Conservation (phyloP, 169 alveolate species). For the Theileria luwenshuni region DNA sequence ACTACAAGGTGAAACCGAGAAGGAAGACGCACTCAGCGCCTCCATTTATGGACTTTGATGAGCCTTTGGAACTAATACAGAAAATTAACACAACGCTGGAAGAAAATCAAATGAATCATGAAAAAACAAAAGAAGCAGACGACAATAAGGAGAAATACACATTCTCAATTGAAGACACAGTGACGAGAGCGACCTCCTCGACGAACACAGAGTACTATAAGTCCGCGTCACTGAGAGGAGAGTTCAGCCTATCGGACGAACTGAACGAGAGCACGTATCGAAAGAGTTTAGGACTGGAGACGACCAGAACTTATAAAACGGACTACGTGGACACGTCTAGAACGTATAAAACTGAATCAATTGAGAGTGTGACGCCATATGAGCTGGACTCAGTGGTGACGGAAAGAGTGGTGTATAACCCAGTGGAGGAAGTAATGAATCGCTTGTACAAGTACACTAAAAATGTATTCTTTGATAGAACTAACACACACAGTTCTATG, state of each 20-base stretch:
- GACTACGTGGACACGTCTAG: constrained; percentile 5
- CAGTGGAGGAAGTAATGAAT: constrained; percentile 20
- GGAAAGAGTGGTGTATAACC: not conserved
- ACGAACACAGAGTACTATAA: too few relatives aligned
- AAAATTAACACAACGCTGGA: constrained; percentile 15
- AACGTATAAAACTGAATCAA: not conserved
- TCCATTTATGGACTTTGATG: constrained; percentile 38
- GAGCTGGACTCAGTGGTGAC: not conserved
- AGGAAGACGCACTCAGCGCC: constrained; percentile 60
- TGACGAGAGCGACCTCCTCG: too few relatives aligned
- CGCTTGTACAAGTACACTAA: constrained; percentile 14
- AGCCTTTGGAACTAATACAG: not conserved
- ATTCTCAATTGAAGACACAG: too few relatives aligned
- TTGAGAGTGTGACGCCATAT: constrained; percentile 1
- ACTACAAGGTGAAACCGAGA: constrained; percentile 22
- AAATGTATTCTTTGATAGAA: constrained; percentile 17
- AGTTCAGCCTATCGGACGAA: too few relatives aligned
- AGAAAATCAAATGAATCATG: not conserved
- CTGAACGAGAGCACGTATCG: too few relatives aligned
- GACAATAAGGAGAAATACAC: too few relatives aligned
- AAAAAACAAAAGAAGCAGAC: not conserved
- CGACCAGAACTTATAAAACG: constrained; percentile 2
- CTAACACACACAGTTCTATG: not conserved
- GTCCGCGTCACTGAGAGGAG: too few relatives aligned
- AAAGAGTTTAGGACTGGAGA: too few relatives aligned